Base-by-base conservation (phyloP, 805 yeast genomes). In the Saccharomycopsis synnaedendra region DNA sequence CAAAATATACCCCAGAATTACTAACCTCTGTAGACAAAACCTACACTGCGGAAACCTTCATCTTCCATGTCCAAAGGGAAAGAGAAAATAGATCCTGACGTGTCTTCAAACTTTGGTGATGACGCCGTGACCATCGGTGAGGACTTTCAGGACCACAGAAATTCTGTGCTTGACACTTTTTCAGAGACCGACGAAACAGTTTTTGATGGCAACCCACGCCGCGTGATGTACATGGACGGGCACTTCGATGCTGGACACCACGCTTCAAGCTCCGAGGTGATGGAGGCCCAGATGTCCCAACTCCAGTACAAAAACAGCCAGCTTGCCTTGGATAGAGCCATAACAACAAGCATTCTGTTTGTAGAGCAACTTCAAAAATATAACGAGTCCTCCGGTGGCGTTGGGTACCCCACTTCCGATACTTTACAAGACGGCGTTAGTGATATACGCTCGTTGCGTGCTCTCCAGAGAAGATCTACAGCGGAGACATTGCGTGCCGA, bases 251-350 rank as follows among this genome's bases (percentile, higher is more conserved):
- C 19, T 19, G 19, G 19, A 19, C 19, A 19, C 19, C 19, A 19
- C 19, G 19, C 19, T 19, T 19, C 19, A 19, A 19, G 19, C 19
- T 19, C 19, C 19, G 44, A 57, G 61, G 3, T 46, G 53, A 28
- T 62, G 64, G 5, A 60, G 62, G 32, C 82, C 1, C 82, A 87
- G 45, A 60, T 82, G 33, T 77, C 80, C 50, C 96, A 89, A 59
- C 64, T 82, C 48, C 83, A 77, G 52, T 90, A 84, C 61, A 86
- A 86, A 59, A 80, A 81, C 56, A 80, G 81, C 65, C 74, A 83
- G 47, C 66, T 77, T 0, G 72, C 82, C 0, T 66, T 89, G 47
- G 82, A 78, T 50, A 67, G 84, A 45, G 71, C 81, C 1, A 80
- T 84, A 48, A 65, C 71, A 51, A 68, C 73, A 32, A 73, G 81